A percentile compares a stretch with the other conserved stretches of the same genome.
These are phyloP conservation scores for Diaporthe sp. DNA, from an alignment of 2,329 filamentous ascomycete species.

Conservation along the genomic window DNA sequence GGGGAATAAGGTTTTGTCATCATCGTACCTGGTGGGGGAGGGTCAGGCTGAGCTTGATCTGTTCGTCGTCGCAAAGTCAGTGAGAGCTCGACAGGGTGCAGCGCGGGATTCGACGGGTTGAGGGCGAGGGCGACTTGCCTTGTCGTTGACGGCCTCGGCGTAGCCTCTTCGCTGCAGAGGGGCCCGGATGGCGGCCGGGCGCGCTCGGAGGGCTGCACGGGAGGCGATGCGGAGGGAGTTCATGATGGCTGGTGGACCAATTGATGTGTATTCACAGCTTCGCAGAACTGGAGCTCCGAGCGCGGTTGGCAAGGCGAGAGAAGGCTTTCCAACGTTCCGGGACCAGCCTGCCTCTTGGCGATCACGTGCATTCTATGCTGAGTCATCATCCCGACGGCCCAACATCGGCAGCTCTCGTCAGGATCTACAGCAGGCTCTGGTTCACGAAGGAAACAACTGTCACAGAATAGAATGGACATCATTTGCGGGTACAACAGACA, in stretches of 20 bases:
- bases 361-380: conserved; percentile 41
- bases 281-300: conserved; percentile 57
- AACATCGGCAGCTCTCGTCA: neutral
- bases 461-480: neutral
- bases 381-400: neutral
- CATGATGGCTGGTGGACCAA: conserved; percentile 77
- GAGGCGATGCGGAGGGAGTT: conserved; percentile 90
- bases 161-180: conserved; percentile 90
- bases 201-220: conserved; percentile 87
- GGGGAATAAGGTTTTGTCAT: conserved; percentile 60
- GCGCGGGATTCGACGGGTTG: conserved; percentile 37
- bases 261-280: conserved; percentile 58
- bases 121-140: conserved; percentile 64
- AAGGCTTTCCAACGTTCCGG: conserved; percentile 40
- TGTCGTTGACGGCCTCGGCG: conserved; percentile 88
- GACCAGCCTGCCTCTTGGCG: conserved; percentile 27
- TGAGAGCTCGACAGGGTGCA: conserved; percentile 31
- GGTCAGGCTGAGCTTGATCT: conserved; percentile 97
- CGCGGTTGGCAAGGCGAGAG: conserved; percentile 33
- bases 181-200: conserved; percentile 81
- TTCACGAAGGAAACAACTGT: neutral
- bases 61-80: conserved; percentile 41
- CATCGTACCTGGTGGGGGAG: conserved; percentile 96
- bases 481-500: too few relatives aligned
- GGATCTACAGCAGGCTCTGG: neutral